Evolutionary conservation across 2,329 filamentous ascomycete species (phyloP), one percentile per base, ranked within the genome.

Genomic region (Epichloe bromicola): DNA sequence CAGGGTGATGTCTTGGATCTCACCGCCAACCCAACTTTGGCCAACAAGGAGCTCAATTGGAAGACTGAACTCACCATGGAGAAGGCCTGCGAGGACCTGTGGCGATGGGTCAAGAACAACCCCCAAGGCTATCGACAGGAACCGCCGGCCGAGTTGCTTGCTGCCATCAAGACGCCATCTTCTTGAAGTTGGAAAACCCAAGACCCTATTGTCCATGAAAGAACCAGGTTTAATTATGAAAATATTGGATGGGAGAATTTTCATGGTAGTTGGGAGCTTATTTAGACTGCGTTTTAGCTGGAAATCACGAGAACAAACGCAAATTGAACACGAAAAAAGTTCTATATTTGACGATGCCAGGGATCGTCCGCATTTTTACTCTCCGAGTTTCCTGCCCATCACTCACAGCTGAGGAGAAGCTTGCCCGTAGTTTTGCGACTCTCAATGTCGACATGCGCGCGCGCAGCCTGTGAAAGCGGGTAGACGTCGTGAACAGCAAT

Each of bases 101-200:
- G 93, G 93, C 83, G 82, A 63, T 98, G 93, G 93, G 95, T 94
- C 15, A 78, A 85, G 72, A 97, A 96, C 72, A 97, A 97, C 73
- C 93, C 93, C 93, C 23, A 82, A 90, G 93, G 93, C 20, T 97
- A 97, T 74, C 79, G 86, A 58, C 90, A 97, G 72, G 77, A 89
- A 58, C 88, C 91, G n/a, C 91, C 93, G 0, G 77, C 86, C 57
- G 82, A 86, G 69, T 77, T 97, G 61, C 64, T 96, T 48, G 83
- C 85, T 54, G 74, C 72, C 46, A 58, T 83, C 57, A 79, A 83
- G 71, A 60, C 64, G 10, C 43, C 50, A 5, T 54, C 50, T 44
- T 51, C 54, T 38, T 63, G 62, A 55, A 55, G 59, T 55, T 55
- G 14, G n/a, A 34, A 11, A 30, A 30, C 8, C 14, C 17, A 15